A percentile compares a stretch with the other conserved stretches of the same genome.
Conservation (phyloP, 768 basidiomycete genomes). For the Galerina sulciceps region DNA sequence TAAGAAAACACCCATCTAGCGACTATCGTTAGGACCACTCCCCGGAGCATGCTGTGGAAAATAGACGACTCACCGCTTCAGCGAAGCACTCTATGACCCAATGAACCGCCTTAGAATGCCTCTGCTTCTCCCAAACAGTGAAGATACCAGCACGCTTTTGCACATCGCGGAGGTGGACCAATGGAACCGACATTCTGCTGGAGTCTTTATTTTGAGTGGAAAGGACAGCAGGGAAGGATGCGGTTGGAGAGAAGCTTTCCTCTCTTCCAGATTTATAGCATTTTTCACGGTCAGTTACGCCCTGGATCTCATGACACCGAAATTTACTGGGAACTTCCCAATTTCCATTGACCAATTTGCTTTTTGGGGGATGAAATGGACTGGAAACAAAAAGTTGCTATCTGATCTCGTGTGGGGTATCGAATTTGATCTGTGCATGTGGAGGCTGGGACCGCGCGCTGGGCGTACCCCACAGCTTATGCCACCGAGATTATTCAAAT, state of each 20-base stretch:
- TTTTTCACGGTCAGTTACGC: neutral
- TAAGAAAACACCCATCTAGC: conserved; percentile 62
- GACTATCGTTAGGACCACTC: neutral
- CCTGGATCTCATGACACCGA: neutral
- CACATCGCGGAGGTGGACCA: conserved; percentile 47
- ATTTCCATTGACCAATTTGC: too few relatives aligned
- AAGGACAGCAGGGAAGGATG: neutral
- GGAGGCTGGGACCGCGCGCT: too few relatives aligned
- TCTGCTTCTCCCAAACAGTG: conserved; percentile 52
- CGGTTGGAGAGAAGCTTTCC: neutral
- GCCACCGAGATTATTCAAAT: too few relatives aligned
- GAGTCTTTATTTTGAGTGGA: neutral
- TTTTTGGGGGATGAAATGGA: too few relatives aligned
- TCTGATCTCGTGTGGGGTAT: too few relatives aligned
- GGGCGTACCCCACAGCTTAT: too few relatives aligned
- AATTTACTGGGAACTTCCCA: neutral
- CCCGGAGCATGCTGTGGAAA: neutral
- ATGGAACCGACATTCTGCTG: conserved; percentile 21
- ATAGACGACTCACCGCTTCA: conserved; percentile 49
- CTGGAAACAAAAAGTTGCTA: too few relatives aligned
- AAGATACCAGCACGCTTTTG: conserved; percentile 41
- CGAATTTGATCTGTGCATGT: too few relatives aligned
- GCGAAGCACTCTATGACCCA: conserved; percentile 63
- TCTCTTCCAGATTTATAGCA: neutral
- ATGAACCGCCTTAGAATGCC: conserved; percentile 47